Base-by-base conservation (phyloP, 495 filamentous ascomycete species). In the Hyphodiscus hymeniophilus region DNA sequence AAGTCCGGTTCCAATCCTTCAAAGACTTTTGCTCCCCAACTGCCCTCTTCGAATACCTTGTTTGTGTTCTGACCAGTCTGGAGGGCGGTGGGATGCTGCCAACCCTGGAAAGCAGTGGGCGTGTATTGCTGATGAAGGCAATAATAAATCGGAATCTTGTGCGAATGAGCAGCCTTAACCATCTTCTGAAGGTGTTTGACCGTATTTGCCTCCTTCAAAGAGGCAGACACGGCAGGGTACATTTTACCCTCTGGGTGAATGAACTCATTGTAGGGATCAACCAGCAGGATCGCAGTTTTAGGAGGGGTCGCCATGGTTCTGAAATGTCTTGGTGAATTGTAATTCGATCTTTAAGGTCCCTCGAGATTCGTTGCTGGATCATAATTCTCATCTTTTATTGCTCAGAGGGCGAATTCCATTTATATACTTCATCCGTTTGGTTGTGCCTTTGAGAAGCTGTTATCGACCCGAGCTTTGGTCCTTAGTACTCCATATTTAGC, bases 181-280 rank as follows among this genome's bases (percentile, higher is more conserved):
- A 54, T 31, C 8, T 36, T 35, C n/a, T 52, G 26, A 22, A 56
- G 40, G 32, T 58, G 53, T 5, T 31, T 39, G 17, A 56, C 34
- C 2, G 55, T 56, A 32, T 52, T 36, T n/a, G 40, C 33, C 6
- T 31, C 35, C 22, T 40, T 20, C 12, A 56, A 24, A 24, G 38
- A 45, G 3, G 32, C 53, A 2, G 13, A 39, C 21, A 48, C 16
- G 5, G 34, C 11, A 7, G 4, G 16, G 15, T 38, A 48, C 6
- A 56, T 10, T 40, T 59, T 59, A 24, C 56, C 56, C 12, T 47
- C 48, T 16, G 54, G 56, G 26, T 58, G 52, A 16, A 58, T n/a
- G 48, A 47, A 58, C 42, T 58, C 56, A 46, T 58, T 58, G 47
- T 51, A 52, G 20, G 48, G 48, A 41, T 55, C 52, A 34, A 55